phyloP scores from a whole-genome alignment of 2,329 filamentous ascomycete species.

The Diaporthe vaccinii region DNA sequence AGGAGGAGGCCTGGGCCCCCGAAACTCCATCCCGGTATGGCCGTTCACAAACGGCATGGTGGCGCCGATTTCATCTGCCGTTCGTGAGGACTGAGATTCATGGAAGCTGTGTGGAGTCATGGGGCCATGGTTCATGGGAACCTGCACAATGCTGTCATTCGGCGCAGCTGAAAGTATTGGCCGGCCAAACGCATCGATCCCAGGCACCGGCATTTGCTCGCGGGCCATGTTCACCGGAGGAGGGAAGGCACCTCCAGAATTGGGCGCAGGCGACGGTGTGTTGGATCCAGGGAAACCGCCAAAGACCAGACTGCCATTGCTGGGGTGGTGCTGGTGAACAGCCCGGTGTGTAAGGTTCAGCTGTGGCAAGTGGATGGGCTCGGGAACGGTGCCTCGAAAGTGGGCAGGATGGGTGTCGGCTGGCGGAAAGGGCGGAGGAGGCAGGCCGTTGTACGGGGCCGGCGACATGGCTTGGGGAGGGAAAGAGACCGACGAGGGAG shows the following conservation, averaged over 20 bases:
- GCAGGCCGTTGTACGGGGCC: conserved; percentile 42
- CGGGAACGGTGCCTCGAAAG: conserved; percentile 37
- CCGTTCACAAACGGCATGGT: conserved; percentile 35
- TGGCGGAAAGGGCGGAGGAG: conserved; percentile 35
- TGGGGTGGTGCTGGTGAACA: conserved; percentile 66
- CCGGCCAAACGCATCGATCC: conserved; percentile 55
- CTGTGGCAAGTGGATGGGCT: conserved; percentile 39
- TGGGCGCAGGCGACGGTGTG: conserved; percentile 69
- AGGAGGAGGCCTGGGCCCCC: conserved; percentile 35
- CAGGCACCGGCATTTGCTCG: conserved; percentile 44
- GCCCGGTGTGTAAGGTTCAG: conserved; percentile 50
- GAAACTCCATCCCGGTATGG: conserved; percentile 33
- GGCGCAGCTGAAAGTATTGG: conserved; percentile 52
- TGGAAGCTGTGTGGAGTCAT: conserved; percentile 73
- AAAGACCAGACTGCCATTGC: conserved; percentile 69
- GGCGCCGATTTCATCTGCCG: conserved; percentile 50
- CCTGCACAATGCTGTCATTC: conserved; percentile 49
- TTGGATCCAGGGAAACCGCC: conserved; percentile 68
- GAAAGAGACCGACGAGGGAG: conserved; percentile 30
- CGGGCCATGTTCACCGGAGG: conserved; percentile 53
- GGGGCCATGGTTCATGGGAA: conserved; percentile 60
- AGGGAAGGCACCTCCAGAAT: conserved; percentile 61
- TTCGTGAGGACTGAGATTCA: conserved; percentile 69
- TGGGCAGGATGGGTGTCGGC: conserved; percentile 36
- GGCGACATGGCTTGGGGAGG: conserved; percentile 34